phyloP scores from a whole-genome alignment of 208 protist genomes.

The Trypanosoma avium region DNA sequence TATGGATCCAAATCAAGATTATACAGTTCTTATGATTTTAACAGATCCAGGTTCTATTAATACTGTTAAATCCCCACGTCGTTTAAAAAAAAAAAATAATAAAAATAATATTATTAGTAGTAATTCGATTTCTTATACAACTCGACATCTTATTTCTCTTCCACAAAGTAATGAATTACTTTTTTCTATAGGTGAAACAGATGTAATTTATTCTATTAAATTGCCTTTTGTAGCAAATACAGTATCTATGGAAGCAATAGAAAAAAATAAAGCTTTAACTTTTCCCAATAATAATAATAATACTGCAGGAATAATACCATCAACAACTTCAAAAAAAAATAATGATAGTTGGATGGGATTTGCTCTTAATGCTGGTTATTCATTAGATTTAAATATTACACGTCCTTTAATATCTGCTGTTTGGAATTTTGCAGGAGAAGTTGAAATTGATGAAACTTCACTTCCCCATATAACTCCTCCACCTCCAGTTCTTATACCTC shows the following conservation, averaged over 20 bases:
- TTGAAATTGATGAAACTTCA: slow-evolving; percentile 5
- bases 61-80: background rate
- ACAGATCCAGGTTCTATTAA: background rate
- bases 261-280: background rate
- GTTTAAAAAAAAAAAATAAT: no score
- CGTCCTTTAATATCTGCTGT: slow-evolving; percentile 31
- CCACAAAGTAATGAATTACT: slow-evolving; percentile 40
- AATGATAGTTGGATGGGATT: slow-evolving; percentile 12
- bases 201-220: slow-evolving; percentile 40
- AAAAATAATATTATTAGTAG: no score
- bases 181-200: slow-evolving; percentile 28
- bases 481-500: background rate
- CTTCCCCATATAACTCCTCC: slow-evolving; percentile 4
- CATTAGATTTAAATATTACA: slow-evolving; percentile 25
- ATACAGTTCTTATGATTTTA: slow-evolving; percentile 30
- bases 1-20: slow-evolving; percentile 22
- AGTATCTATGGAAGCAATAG: background rate
- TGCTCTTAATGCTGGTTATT: slow-evolving; percentile 1
- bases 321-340: no score
- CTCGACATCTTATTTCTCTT: slow-evolving; percentile 17
- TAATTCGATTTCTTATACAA: no score
- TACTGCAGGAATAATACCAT: no score
- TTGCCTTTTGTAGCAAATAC: slow-evolving; percentile 34
- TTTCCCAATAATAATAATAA: background rate
- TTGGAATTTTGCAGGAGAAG: slow-evolving; percentile 22